Base-by-base conservation (phyloP, 2,329 filamentous ascomycete species). In the Lecanicillium sp. region DNA sequence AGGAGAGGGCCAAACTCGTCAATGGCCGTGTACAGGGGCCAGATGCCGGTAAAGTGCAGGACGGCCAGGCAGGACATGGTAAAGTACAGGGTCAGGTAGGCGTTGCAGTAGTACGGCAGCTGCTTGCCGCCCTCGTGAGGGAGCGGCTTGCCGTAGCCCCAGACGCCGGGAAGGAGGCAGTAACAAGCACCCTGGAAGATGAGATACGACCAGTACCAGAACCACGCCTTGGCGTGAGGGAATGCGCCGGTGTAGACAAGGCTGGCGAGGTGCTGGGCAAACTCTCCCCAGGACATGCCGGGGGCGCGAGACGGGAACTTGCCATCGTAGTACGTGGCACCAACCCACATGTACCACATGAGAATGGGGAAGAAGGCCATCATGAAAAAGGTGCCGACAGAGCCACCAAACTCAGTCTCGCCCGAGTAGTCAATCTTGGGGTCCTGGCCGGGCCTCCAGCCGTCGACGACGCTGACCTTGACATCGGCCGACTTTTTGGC, bases 281-380 rank as follows among this genome's bases (percentile, higher is more conserved):
- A 97, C 14, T 90, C 80, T 11, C 55, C 49, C 57, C 77, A 77
- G 49, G 71, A 80, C 68, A 94, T 74, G 30, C 75, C 84, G 31
- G 75, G 58, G 3, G 66, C 65, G 2, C 79, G 84, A 31, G 68
- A 65, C 13, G 92, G 92, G 37, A 94, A 71, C 46, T 84, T 80
- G 50, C 90, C 90, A 57, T 87, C 70, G 65, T 96, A 98, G 66
- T 90, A 95, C 36, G 82, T 89, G 25, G 90, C 85, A 36, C 92
- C 92, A 61, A 94, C 81, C 89, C 89, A 97, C 89, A 98, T 95
- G 68, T 96, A 97, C 75, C 87, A 96, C 90, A 97, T 97, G 52
- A 98, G 74, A 28, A 81, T 46, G n/a, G 92, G 92, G 64, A 97
- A 98, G 33, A 84, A 79, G 46, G 88, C 73, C 87, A 97, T 97